Evolutionary conservation across 2,329 filamentous ascomycete species (phyloP).

Genomic region (Fusarium sp.): DNA sequence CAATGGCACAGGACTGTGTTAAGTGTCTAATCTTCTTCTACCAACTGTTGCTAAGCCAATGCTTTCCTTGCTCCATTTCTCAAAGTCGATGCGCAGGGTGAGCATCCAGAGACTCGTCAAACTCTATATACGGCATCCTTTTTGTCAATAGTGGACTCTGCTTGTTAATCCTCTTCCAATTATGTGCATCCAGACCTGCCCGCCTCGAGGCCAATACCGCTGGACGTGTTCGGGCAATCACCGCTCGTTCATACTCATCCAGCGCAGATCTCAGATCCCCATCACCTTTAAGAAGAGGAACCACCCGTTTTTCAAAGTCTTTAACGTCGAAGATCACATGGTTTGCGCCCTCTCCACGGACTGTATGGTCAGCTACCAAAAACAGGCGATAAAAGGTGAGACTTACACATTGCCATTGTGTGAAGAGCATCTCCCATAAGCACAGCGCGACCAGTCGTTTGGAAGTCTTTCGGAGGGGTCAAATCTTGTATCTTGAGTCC

Average conservation of each 20-base stretch:
- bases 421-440: slow-evolving; percentile 68
- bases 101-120: background rate
- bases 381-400: accelerated
- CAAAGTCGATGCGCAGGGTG: background rate
- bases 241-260: slow-evolving; percentile 58
- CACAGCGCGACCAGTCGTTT: slow-evolving; percentile 56
- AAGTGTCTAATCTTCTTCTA: no score
- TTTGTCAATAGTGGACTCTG: slow-evolving; percentile 56
- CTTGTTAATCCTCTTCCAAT: slow-evolving; percentile 57
- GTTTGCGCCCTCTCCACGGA: slow-evolving; percentile 69
- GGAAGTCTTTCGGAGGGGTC: slow-evolving; percentile 54
- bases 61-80: no score
- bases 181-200: slow-evolving; percentile 67
- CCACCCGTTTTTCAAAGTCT: slow-evolving; percentile 56
- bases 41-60: no score
- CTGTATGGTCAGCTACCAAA: slow-evolving; percentile 46
- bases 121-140: slow-evolving; percentile 48
- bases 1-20: no score
- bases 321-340: slow-evolving; percentile 66
- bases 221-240: slow-evolving; percentile 57
- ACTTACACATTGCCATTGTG: slow-evolving; percentile 71
- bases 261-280: slow-evolving; percentile 47
- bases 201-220: slow-evolving; percentile 64
- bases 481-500: slow-evolving; percentile 63
- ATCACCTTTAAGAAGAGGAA: slow-evolving; percentile 26